phyloP scores from a whole-genome alignment of 73 alveolate genomes.

The Uronychia setigera region DNA sequence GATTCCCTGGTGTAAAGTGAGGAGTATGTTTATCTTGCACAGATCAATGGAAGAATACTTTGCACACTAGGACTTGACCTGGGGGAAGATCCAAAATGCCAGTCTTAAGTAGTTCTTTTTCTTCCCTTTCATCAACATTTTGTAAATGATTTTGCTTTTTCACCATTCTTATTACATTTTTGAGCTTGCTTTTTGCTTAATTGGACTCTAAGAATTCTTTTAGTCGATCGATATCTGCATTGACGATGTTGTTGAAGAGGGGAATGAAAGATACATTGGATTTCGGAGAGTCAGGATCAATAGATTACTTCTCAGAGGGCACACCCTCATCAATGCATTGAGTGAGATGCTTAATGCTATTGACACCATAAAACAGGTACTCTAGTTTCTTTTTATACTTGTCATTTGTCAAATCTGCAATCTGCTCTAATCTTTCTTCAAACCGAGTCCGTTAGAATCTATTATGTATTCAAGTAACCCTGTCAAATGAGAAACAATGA shows the following conservation, averaged over 20 bases:
- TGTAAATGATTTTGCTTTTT: not conserved
- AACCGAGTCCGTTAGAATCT: conserved; percentile 43
- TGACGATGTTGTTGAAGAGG: not conserved
- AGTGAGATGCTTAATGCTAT: not conserved
- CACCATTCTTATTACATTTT: not conserved
- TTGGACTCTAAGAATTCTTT: not conserved
- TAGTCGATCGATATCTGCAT: not conserved
- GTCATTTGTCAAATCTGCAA: conserved; percentile 72
- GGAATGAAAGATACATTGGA: too few species aligned
- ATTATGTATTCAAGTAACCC: conserved; percentile 51
- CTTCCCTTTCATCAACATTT: not conserved
- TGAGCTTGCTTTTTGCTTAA: not conserved
- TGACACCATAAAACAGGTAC: conserved; percentile 79
- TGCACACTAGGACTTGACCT: not conserved
- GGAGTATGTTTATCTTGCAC: not conserved
- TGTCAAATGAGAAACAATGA: not conserved
- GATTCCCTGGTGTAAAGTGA: not conserved
- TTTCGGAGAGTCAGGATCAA: too few species aligned
- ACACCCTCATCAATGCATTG: not conserved
- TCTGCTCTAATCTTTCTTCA: conserved; percentile 39
- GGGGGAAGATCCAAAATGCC: not conserved
- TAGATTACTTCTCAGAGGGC: too few species aligned
- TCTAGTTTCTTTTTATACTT: conserved; percentile 75
- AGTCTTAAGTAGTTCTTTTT: not conserved
- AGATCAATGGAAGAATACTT: not conserved